A percentile compares a stretch with the other conserved stretches of the same genome.
Evolutionary conservation across 2,329 filamentous ascomycete genomes (phyloP).

Genomic region (Paramyrothecium roridum): DNA sequence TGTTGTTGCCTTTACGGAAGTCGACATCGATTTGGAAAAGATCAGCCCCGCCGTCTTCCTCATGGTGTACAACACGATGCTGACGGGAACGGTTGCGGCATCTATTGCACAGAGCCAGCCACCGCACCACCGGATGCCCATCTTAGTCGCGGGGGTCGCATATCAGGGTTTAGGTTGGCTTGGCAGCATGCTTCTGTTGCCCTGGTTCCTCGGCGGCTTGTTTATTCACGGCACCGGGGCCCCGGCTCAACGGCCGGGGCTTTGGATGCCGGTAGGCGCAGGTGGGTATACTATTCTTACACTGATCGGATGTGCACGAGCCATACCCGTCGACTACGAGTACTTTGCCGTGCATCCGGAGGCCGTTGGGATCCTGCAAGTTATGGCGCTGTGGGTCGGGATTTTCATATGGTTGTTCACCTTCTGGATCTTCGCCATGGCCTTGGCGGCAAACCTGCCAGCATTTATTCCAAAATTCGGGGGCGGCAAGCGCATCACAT

Average conservation of each 20-base stretch:
- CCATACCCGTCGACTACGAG: slow-evolving; percentile 16
- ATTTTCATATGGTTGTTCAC: slow-evolving; percentile 23
- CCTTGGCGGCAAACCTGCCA: slow-evolving; percentile 14
- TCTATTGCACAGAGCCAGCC: slow-evolving; percentile 18
- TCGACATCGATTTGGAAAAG: slow-evolving; percentile 18
- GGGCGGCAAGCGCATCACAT: neutral
- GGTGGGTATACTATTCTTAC: slow-evolving; percentile 19
- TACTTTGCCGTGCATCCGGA: slow-evolving; percentile 19
- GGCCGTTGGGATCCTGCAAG: slow-evolving; percentile 16
- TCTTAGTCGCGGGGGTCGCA: slow-evolving; percentile 19
- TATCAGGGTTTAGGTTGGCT: slow-evolving; percentile 23
- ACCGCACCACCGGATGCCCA: slow-evolving; percentile 17
- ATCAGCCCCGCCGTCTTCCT: slow-evolving; percentile 25
- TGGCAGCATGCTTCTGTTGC: slow-evolving; percentile 17
- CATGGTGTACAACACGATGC: slow-evolving; percentile 23
- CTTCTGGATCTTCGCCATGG: slow-evolving; percentile 22
- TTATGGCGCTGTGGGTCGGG: slow-evolving; percentile 17
- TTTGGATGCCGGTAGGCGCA: slow-evolving; percentile 20
- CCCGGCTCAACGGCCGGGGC: slow-evolving; percentile 19
- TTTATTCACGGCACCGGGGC: slow-evolving; percentile 22
- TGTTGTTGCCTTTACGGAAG: slow-evolving; percentile 24
- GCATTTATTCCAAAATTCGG: slow-evolving; percentile 2
- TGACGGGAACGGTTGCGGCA: slow-evolving; percentile 20
- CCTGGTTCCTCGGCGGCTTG: slow-evolving; percentile 18
- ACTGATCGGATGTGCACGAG: slow-evolving; percentile 19